Evolutionary conservation across 176 grass and related monocot genomes (phyloP), one percentile per base, ranked within the genome.

Genomic region (Oryza meridionalis): DNA sequence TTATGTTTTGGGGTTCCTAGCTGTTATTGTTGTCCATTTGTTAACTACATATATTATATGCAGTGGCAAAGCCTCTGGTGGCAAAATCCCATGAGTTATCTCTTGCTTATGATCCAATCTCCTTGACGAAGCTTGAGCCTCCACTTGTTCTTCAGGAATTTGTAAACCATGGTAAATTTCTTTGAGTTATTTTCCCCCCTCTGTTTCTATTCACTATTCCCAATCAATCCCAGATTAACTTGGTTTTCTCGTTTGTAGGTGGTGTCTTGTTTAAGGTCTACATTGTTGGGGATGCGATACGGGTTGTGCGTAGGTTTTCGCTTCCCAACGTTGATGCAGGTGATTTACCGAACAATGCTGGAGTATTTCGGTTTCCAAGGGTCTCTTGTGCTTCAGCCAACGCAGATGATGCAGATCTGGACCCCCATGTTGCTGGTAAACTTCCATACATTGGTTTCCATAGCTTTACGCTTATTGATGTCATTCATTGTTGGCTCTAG

Each of bases 111-210:
- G 96, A 99, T 80, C 78, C 70, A 72, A 75, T 80, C 64, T 99
- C 93, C 33, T 80, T 99, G 84, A 94, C 93, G 17, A 92, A 90
- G 64, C 93, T 99, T 53, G 90, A 96, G 75, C 96, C 91, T 1
- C 93, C 90, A 3, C 85, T 99, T 79, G 91, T 99, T 89, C 93
- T 99, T 76, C 96, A 99, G 85, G 93, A 99, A 88, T 96, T 99
- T 76, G 90, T 99, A 42, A 96, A 94, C 84, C 96, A 96, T 79
- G 93, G 96, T 94, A 96, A 96, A 11, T 22, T 81, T 29, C 40
- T 32, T 64, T 35, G 65, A 77, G 14, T 63, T 47, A 21, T 68
- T 49, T 47, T 45, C 50, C 38, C 16, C 32, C 64, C n/a, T 5
- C 42, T 73, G 13, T 77, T 85, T 67, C 19, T 19, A 68, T 67